Percentiles rank a stretch among this genome's conserved stretches.
These are phyloP conservation scores for Candida boidinii DNA, from an alignment of 805 yeast species.

Conservation along the genomic window DNA sequence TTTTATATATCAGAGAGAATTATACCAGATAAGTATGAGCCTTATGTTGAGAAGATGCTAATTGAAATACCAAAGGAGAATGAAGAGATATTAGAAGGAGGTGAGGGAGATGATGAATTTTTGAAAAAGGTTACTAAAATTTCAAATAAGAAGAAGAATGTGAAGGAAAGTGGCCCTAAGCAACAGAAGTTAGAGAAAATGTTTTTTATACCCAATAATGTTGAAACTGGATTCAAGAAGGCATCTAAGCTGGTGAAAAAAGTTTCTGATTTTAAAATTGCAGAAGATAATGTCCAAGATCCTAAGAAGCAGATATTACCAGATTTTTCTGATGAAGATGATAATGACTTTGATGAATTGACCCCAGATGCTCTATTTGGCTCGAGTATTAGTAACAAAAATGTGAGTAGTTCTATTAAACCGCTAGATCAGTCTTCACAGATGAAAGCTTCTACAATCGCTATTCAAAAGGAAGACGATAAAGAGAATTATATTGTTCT, in stretches of 20 bases:
- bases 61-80: conserved; percentile 72
- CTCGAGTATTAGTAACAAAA: too few species aligned
- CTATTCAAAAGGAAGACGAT: too few species aligned
- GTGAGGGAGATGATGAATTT: conserved; percentile 53
- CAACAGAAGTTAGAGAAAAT: conserved; percentile 25
- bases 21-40: conserved; percentile 48
- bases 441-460: too few species aligned
- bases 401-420: too few species aligned
- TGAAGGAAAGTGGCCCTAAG: conserved; percentile 3
- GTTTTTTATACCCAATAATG: conserved; percentile 71
- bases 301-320: too few species aligned
- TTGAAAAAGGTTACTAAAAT: conserved; percentile 59
- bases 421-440: too few species aligned
- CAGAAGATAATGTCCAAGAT: too few species aligned
- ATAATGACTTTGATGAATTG: too few species aligned
- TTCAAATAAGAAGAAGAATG: conserved; percentile 34
- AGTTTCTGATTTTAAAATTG: too few species aligned
- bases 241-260: conserved; percentile 44
- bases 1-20: conserved; percentile 54
- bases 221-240: conserved; percentile 50
- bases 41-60: conserved; percentile 44
- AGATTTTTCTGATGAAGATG: too few species aligned
- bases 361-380: too few species aligned
- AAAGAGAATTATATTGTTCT: too few species aligned
- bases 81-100: conserved; percentile 35